These are phyloP conservation scores for Groenewaldozyma salmanticensis DNA, from an alignment of 805 yeast species.

Conservation along the genomic window DNA sequence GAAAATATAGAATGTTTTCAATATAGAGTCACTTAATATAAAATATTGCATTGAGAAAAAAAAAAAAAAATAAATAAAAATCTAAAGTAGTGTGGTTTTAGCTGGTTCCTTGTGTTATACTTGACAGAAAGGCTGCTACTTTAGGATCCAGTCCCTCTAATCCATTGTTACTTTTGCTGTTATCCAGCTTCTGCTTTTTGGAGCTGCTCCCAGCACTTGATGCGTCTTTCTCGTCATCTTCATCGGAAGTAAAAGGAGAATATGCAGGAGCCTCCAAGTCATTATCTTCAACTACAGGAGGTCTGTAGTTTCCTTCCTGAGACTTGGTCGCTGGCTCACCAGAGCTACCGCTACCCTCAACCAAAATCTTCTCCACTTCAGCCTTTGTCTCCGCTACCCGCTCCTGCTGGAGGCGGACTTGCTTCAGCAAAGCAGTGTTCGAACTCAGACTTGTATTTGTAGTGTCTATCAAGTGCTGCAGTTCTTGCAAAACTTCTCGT, in stretches of 20 bases:
- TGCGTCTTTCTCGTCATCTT: conserved; percentile 35
- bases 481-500: conserved; percentile 20
- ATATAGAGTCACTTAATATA: neutral
- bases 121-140: conserved; percentile 44
- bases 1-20: neutral
- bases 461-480: conserved; percentile 22
- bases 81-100: neutral
- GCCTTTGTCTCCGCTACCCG: conserved; percentile 14
- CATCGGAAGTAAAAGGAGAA: conserved; percentile 26
- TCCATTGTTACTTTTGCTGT: no score
- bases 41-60: neutral
- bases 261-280: conserved; percentile 17
- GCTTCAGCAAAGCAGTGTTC: conserved; percentile 20
- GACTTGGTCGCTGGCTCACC: conserved; percentile 2
- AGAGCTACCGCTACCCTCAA: no score
- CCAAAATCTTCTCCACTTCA: conserved; percentile 15
- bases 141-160: conserved; percentile 37
- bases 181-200: no score
- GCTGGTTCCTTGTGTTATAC: neutral
- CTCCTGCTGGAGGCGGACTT: conserved; percentile 24
- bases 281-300: conserved; percentile 9
- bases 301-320: conserved; percentile 1
- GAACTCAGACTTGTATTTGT: conserved; percentile 21
- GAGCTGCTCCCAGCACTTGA: conserved; percentile 25
- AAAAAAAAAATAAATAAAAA: neutral